Percentiles rank a stretch among this genome's conserved stretches.
phyloP scores from a whole-genome alignment of 306 rosid species.

The Bauhinia variegata region DNA sequence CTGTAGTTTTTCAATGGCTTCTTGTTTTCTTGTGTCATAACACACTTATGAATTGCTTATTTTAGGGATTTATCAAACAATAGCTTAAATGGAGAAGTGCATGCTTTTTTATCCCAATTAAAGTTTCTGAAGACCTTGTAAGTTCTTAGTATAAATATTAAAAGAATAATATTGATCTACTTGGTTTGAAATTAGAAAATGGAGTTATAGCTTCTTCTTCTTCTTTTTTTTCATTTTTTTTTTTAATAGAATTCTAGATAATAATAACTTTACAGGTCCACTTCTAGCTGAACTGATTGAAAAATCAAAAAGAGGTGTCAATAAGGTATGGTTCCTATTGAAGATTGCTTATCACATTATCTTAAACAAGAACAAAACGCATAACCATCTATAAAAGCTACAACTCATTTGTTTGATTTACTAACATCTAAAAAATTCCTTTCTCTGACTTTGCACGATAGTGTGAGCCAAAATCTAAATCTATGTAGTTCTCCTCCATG shows the following conservation, averaged over 20 bases:
- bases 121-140: constrained; percentile 37
- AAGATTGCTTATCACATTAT: background rate
- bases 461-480: too few relatives aligned
- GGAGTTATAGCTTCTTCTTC: background rate
- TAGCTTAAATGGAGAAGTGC: constrained; percentile 42
- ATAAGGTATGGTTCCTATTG: constrained; percentile 41
- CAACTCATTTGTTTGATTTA: too few relatives aligned
- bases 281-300: constrained; percentile 37
- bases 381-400: too few relatives aligned
- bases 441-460: constrained; percentile 9
- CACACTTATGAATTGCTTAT: too few relatives aligned
- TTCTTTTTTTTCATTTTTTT: too few relatives aligned
- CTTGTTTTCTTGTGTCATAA: too few relatives aligned
- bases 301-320: constrained; percentile 29
- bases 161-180: background rate
- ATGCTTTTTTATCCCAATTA: constrained; percentile 35
- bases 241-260: constrained; percentile 55
- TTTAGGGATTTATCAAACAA: too few relatives aligned
- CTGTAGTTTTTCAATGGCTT: too few relatives aligned
- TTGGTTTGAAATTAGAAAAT: background rate
- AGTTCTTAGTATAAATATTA: constrained; percentile 27
- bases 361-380: too few relatives aligned
- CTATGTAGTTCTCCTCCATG: too few relatives aligned
- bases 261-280: constrained; percentile 44
- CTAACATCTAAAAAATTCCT: too few relatives aligned